These are phyloP conservation scores for Adansonia grandidieri DNA, from an alignment of 441 rosid genomes.

Conservation along the genomic window DNA sequence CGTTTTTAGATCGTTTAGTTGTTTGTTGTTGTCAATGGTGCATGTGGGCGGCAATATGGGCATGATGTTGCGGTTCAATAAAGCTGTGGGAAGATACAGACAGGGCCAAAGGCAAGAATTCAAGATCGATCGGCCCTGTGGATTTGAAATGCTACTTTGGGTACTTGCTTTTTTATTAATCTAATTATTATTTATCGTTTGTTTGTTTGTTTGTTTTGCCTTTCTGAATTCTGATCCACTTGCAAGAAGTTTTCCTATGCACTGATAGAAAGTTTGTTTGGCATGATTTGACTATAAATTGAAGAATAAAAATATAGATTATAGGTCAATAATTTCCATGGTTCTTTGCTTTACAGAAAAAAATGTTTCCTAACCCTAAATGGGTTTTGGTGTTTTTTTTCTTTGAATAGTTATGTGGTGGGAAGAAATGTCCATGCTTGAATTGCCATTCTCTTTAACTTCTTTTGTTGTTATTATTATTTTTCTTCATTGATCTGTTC, in stretches of 20 bases:
- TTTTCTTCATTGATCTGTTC: not conserved
- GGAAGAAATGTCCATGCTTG: not conserved
- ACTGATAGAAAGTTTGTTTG: not conserved
- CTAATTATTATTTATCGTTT: not conserved
- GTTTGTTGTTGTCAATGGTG: conserved; percentile 9
- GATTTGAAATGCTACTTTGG: not conserved
- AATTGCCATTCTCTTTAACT: not conserved
- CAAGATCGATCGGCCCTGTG: not conserved
- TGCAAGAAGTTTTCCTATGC: not conserved
- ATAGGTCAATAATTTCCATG: not conserved
- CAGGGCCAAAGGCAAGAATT: conserved; percentile 44
- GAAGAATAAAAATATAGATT: not conserved
- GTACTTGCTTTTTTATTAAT: not conserved
- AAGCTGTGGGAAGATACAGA: conserved; percentile 98
- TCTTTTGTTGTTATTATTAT: not conserved
- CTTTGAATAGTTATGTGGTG: not conserved
- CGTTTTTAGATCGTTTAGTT: conserved; percentile 11
- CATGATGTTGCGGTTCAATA: conserved; percentile 77
- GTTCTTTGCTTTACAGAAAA: not conserved
- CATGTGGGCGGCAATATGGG: not conserved
- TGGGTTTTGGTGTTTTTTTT: not conserved
- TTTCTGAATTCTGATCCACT: not conserved
- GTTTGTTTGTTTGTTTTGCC: not conserved
- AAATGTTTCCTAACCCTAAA: conserved; percentile 9
- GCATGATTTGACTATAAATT: not conserved